Evolutionary conservation across 2,329 filamentous ascomycete genomes (phyloP), one percentile per base, ranked within the genome.

Genomic region (Elsinoe necatrix): DNA sequence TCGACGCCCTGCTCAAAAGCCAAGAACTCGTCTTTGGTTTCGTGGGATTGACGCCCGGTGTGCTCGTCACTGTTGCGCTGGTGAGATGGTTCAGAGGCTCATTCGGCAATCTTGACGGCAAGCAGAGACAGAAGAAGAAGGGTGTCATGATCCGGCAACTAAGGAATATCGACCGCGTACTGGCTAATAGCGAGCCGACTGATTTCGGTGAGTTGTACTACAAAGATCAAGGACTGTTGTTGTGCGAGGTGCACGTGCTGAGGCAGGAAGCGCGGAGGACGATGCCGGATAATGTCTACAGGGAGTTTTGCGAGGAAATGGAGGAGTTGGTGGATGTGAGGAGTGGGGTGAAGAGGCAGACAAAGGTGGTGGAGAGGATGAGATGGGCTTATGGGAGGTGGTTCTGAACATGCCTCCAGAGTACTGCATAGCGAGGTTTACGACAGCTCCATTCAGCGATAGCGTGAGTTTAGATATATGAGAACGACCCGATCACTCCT

Each of bases 1-100:
- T 98, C 62, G 92, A 98, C 75, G 83, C 89, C 31, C 80, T 98
- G 29, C 79, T 98, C 58, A 95, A 93, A 74, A 96, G 91, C 66
- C 93, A 98, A 68, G 92, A 98, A 68, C 80, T 98, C 48, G 88
- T 98, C 21, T 98, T 98, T 73, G 93, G 89, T n/a, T 95, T 98
- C 66, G 85, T 98, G 35, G 91, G 91, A 4, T 76, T 98, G 23
- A 97, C 93, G 0, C 93, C 93, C 0, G 92, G 93, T 11, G 80
- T 97, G n/a, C 75, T 98, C 27, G 88, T 97, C 35, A 87, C 85
- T 1, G 82, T 92, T 60, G 84, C 83, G n/a, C 72, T 83, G 9
- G 72, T 85, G 47, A 82, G 83, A 61, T 97, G 92, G 75, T 68
- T 95, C 1, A 77, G 80, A 35, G 78, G 81, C 16, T 68, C 84